These are phyloP conservation scores for Arxiozyma slooffiae DNA, from an alignment of 1,139 yeast species.

Conservation along the genomic window DNA sequence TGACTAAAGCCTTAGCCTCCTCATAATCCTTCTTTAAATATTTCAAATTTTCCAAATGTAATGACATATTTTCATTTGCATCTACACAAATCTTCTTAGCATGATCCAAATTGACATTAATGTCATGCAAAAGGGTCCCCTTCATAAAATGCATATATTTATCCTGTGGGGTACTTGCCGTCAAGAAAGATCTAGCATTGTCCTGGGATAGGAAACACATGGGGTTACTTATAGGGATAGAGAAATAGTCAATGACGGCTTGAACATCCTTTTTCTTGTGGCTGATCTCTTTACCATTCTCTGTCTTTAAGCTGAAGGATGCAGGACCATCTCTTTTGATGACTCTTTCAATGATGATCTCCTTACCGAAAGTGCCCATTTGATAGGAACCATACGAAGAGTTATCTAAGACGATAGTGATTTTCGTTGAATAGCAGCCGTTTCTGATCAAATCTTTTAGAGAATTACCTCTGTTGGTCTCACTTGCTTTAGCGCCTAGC, in stretches of 20 bases:
- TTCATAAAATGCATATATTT: constrained; percentile 71
- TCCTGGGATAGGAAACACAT: constrained; percentile 91
- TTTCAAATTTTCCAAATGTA: constrained; percentile 24
- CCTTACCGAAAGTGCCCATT: constrained; percentile 55
- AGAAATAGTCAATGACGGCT: constrained; percentile 57
- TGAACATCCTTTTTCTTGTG: constrained; percentile 57
- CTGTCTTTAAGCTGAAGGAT: constrained; percentile 46
- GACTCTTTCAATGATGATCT: constrained; percentile 63
- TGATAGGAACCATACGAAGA: constrained; percentile 57
- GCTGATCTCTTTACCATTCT: constrained; percentile 44
- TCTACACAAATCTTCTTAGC: constrained; percentile 23
- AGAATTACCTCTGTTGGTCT: constrained; percentile 73
- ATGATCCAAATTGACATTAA: constrained; percentile 42
- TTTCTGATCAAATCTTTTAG: constrained; percentile 66
- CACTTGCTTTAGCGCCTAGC: constrained; percentile 89
- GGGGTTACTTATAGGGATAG: constrained; percentile 81
- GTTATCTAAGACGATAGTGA: constrained; percentile 51
- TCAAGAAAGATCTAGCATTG: constrained; percentile 81
- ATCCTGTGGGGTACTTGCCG: constrained; percentile 58
- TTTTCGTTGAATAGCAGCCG: constrained; percentile 58
- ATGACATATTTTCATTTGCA: constrained; percentile 22
- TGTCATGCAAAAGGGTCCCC: constrained; percentile 64
- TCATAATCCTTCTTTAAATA: constrained; percentile 27
- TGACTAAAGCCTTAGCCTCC: constrained; percentile 30
- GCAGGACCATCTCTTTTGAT: constrained; percentile 44